Conservation (phyloP, 2,329 filamentous ascomycete genomes). For the Neocucurbitaria cava region DNA sequence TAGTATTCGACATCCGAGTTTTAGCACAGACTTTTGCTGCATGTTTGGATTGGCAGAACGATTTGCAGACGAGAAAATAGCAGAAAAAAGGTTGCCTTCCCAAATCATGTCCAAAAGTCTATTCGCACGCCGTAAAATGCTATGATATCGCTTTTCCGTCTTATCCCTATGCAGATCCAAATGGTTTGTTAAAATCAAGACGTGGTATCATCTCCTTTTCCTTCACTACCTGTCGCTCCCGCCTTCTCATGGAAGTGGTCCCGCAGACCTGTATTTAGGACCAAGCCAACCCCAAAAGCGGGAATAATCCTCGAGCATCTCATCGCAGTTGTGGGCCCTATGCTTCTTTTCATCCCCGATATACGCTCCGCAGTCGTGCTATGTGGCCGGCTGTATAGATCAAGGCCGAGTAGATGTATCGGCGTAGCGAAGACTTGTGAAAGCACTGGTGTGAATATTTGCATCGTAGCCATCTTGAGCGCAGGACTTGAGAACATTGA, state of each 20-base stretch:
- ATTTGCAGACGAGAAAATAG: no score
- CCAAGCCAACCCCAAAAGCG: conserved; percentile 36
- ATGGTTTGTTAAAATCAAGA: background rate
- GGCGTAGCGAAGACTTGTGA: conserved; percentile 38
- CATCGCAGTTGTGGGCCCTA: conserved; percentile 30
- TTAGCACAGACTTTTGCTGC: background rate
- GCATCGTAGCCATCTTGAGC: conserved; percentile 28
- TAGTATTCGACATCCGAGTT: background rate
- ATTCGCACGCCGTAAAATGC: background rate
- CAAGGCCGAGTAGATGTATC: conserved; percentile 34
- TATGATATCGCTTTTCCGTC: background rate
- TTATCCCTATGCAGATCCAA: background rate
- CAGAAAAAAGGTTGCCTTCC: background rate
- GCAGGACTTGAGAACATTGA: conserved; percentile 20
- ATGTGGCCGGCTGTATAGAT: conserved; percentile 28
- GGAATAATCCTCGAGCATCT: conserved; percentile 39
- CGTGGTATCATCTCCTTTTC: background rate
- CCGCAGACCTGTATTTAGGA: conserved; percentile 32
- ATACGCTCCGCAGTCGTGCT: conserved; percentile 6
- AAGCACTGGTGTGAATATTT: conserved; percentile 37
- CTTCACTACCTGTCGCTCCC: background rate
- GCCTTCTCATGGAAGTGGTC: conserved; percentile 22
- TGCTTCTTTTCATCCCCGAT: conserved; percentile 19
- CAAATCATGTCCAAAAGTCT: background rate
- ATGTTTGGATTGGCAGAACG: background rate